Evolutionary conservation across 805 yeast genomes (phyloP).

Genomic region (Nakazawaea peltata): DNA sequence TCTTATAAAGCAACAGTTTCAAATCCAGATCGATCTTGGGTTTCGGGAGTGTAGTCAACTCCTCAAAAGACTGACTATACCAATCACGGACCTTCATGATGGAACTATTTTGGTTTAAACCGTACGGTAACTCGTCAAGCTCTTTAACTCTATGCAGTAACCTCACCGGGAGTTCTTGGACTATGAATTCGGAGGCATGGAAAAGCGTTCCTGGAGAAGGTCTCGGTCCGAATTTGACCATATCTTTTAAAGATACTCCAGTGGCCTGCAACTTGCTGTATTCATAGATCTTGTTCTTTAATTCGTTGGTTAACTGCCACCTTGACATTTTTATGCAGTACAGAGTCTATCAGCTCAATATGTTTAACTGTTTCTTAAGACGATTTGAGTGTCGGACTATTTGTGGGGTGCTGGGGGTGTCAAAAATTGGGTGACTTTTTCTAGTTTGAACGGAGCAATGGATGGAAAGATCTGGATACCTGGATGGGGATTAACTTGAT

Average conservation of each 20-base stretch:
- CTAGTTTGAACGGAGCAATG: too few relatives aligned
- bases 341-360: too few relatives aligned
- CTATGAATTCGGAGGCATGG: constrained; percentile 76
- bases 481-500: too few relatives aligned
- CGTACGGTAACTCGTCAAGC: constrained; percentile 71
- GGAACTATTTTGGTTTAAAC: constrained; percentile 64
- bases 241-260: constrained; percentile 75
- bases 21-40: constrained; percentile 43
- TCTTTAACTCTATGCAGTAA: constrained; percentile 83
- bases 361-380: too few relatives aligned
- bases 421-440: too few relatives aligned
- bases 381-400: too few relatives aligned
- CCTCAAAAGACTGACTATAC: constrained; percentile 89
- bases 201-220: constrained; percentile 76
- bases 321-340: constrained; percentile 13
- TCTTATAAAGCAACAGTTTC: constrained; percentile 24
- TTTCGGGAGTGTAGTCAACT: constrained; percentile 55
- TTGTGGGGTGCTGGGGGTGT: too few relatives aligned
- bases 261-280: constrained; percentile 76
- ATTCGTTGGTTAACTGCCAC: constrained; percentile 41
- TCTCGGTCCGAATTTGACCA: constrained; percentile 84
- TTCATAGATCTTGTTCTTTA: constrained; percentile 48
- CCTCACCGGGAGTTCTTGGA: constrained; percentile 81
- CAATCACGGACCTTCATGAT: constrained; percentile 74
- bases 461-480: too few relatives aligned